Percentiles rank a stretch among this genome's conserved stretches.
These are phyloP conservation scores for Sistotremastrum suecicum DNA, from an alignment of 768 basidiomycete genomes.

Conservation along the genomic window DNA sequence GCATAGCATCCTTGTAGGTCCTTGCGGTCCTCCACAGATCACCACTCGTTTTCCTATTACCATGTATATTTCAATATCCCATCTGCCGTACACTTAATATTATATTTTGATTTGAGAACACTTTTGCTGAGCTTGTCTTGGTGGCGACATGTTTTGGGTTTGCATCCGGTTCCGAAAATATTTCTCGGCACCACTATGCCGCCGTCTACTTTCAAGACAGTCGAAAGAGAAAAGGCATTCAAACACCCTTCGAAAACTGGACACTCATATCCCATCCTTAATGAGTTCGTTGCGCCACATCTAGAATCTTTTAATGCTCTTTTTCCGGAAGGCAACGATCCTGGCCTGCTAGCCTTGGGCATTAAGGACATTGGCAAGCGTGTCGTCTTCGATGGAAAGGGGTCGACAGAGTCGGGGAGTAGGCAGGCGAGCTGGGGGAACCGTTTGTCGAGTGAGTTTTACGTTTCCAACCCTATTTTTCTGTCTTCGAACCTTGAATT, in stretches of 20 bases:
- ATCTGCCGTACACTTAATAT: no score
- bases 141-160: no score
- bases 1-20: no score
- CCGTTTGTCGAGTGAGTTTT: slow-evolving; percentile 62
- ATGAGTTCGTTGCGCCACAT: slow-evolving; percentile 88
- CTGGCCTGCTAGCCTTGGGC: slow-evolving; percentile 66
- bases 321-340: slow-evolving; percentile 83
- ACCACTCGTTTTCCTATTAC: no score
- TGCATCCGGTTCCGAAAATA: no score
- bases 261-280: slow-evolving; percentile 65
- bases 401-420: slow-evolving; percentile 35
- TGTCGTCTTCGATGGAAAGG: slow-evolving; percentile 80
- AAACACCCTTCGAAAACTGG: slow-evolving; percentile 55
- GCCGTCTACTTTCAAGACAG: slow-evolving; percentile 47
- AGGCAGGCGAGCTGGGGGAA: slow-evolving; percentile 54
- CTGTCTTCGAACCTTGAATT: slow-evolving; percentile 5
- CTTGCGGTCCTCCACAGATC: no score
- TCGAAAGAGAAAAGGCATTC: slow-evolving; percentile 67
- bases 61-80: no score
- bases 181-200: no score
- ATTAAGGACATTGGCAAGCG: slow-evolving; percentile 79
- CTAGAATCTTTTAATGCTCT: slow-evolving; percentile 94
- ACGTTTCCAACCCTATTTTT: not conserved
- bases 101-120: no score
- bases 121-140: no score